Conservation (phyloP, 495 filamentous ascomycete species). For the Tuber calosporum region DNA sequence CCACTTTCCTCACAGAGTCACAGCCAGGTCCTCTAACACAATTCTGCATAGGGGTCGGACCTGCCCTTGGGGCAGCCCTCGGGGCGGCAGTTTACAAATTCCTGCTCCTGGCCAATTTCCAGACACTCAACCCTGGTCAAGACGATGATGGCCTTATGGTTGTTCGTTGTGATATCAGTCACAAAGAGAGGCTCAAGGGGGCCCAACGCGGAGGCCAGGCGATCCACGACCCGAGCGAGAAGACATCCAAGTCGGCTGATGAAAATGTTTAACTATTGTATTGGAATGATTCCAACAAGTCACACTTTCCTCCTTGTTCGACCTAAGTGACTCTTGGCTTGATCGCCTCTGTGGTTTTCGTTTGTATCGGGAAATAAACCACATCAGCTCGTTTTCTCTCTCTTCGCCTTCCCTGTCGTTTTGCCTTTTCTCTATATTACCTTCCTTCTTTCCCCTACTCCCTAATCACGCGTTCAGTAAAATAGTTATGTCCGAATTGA, state of each 20-base stretch:
- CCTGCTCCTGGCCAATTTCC: conserved; percentile 41
- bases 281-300: background rate
- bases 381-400: background rate
- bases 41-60: conserved; percentile 48
- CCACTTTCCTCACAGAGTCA: background rate
- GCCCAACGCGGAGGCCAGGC: background rate
- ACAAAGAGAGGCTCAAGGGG: background rate
- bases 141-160: conserved; percentile 30
- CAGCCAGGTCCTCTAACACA: conserved; percentile 1
- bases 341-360: background rate
- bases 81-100: conserved; percentile 40
- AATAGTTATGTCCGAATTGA: background rate
- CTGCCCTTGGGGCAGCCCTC: conserved; percentile 42
- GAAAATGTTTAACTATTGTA: background rate
- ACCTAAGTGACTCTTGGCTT: background rate
- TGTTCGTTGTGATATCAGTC: background rate
- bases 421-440: background rate
- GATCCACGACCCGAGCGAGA: background rate
- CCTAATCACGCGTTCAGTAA: background rate
- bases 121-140: conserved; percentile 43
- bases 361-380: background rate
- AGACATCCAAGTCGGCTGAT: background rate
- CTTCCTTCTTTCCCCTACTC: background rate
- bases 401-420: background rate
- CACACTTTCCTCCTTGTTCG: background rate